A percentile compares a stretch with the other conserved stretches of the same genome.
These are phyloP conservation scores for Alternaria triticimaculans DNA, from an alignment of 2,329 filamentous ascomycete genomes.

Conservation along the genomic window DNA sequence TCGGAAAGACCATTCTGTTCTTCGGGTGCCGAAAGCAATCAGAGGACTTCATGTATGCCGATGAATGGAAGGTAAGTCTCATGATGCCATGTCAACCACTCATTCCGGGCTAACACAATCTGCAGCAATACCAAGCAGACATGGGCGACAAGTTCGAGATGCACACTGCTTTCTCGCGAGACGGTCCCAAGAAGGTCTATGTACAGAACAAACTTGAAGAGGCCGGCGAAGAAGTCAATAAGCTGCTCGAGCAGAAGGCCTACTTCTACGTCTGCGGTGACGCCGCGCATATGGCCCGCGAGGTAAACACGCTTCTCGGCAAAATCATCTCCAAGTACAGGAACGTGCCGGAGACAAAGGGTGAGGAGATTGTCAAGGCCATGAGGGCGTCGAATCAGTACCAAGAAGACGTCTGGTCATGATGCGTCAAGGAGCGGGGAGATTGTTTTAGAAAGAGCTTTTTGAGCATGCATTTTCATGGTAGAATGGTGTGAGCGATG, in stretches of 20 bases:
- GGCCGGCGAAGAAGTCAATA: slow-evolving; percentile 81
- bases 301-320: slow-evolving; percentile 85
- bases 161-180: slow-evolving; percentile 94
- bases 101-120: slow-evolving; percentile 19
- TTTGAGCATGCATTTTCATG: slow-evolving; percentile 34
- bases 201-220: slow-evolving; percentile 93
- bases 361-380: slow-evolving; percentile 93
- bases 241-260: slow-evolving; percentile 82
- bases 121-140: slow-evolving; percentile 78
- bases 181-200: slow-evolving; percentile 87
- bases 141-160: slow-evolving; percentile 90
- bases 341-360: slow-evolving; percentile 82
- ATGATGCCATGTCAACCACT: slow-evolving; percentile 10
- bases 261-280: slow-evolving; percentile 99
- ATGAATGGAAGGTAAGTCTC: slow-evolving; percentile 85
- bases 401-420: slow-evolving; percentile 81
- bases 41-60: slow-evolving; percentile 93
- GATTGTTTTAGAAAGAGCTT: slow-evolving; percentile 3
- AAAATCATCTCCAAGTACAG: slow-evolving; percentile 88
- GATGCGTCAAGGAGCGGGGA: slow-evolving; percentile 11
- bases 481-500: slow-evolving; percentile 34
- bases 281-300: slow-evolving; percentile 94
- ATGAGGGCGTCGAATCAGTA: slow-evolving; percentile 97
- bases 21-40: slow-evolving; percentile 86
- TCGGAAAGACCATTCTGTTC: slow-evolving; percentile 90